A percentile compares a stretch with the other conserved stretches of the same genome.
These are phyloP conservation scores for Verticillium tricorpus DNA, from an alignment of 2,329 filamentous ascomycete species.

Conservation along the genomic window DNA sequence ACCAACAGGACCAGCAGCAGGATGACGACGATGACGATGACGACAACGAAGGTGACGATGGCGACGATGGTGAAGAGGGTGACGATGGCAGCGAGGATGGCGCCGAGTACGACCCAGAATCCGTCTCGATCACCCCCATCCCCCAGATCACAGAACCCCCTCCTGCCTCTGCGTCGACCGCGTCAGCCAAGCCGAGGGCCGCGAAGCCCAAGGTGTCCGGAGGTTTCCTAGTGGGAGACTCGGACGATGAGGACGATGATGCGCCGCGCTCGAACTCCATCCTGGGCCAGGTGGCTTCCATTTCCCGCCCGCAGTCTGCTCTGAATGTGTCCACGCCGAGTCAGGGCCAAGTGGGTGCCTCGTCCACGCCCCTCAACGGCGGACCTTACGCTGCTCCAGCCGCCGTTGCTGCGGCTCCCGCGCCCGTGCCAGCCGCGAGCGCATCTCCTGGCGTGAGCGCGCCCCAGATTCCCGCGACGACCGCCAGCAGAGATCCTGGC, in stretches of 20 bases:
- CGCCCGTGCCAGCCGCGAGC: slow-evolving; percentile 17
- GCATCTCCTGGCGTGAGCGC: slow-evolving; percentile 14
- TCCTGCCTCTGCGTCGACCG: slow-evolving; percentile 19
- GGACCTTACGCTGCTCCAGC: slow-evolving; percentile 20
- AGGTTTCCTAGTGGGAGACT: slow-evolving; percentile 57
- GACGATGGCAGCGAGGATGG: slow-evolving; percentile 43
- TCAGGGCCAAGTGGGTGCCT: slow-evolving; percentile 8
- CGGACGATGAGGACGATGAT: slow-evolving; percentile 49
- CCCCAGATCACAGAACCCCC: slow-evolving; percentile 24
- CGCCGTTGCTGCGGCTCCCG: slow-evolving; percentile 42
- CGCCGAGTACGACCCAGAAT: slow-evolving; percentile 55
- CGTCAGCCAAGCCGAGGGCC: slow-evolving; percentile 18
- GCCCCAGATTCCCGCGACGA: slow-evolving; percentile 1
- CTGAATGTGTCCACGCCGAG: slow-evolving; percentile 12
- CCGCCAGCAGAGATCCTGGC: slow-evolving; percentile 41
- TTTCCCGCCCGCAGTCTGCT: slow-evolving; percentile 9
- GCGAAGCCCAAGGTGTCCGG: slow-evolving; percentile 56
- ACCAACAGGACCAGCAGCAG: not conserved
- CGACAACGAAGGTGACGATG: not conserved
- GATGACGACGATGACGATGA: not conserved
- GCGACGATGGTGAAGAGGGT: not conserved
- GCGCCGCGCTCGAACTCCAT: slow-evolving; percentile 6
- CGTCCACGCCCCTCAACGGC: slow-evolving; percentile 12
- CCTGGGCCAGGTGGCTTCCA: slow-evolving; percentile 4
- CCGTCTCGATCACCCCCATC: slow-evolving; percentile 35